These are phyloP conservation scores for Microbotryum violaceum DNA, from an alignment of 1,284 basidiomycete species.

Conservation along the genomic window DNA sequence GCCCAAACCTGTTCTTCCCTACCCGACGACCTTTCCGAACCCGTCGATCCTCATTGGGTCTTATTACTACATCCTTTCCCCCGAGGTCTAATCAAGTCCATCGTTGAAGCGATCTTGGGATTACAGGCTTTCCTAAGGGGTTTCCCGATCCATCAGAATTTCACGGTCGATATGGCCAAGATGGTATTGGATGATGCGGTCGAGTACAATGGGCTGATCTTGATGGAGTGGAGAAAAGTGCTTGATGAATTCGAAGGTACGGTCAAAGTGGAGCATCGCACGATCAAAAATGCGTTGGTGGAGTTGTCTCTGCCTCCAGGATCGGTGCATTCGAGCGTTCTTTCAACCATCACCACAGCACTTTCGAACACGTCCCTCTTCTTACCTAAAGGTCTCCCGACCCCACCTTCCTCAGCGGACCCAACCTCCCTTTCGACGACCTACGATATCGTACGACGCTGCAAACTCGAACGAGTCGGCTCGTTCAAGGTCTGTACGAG, in stretches of 20 bases:
- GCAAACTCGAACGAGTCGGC: background rate
- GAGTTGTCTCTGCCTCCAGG: background rate
- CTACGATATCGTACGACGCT: slow-evolving; percentile 7
- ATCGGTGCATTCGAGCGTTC: background rate
- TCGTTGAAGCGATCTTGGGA: background rate
- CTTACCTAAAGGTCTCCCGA: background rate
- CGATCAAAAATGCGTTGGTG: background rate
- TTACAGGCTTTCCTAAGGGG: slow-evolving; percentile 5
- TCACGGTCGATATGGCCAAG: slow-evolving; percentile 9
- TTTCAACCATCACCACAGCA: background rate
- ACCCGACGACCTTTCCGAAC: background rate
- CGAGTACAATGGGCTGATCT: background rate
- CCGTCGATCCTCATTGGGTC: background rate
- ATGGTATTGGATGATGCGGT: slow-evolving; percentile 11
- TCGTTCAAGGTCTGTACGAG: slow-evolving; percentile 1
- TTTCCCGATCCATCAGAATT: background rate
- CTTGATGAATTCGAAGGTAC: background rate
- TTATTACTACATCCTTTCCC: slow-evolving; percentile 9
- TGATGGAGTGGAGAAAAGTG: background rate
- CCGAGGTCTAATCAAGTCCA: background rate
- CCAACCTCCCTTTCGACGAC: background rate
- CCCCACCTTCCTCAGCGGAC: background rate
- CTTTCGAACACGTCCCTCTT: background rate
- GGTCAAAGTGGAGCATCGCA: background rate
- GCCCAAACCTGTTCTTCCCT: background rate